Base-by-base conservation (phyloP, 805 yeast species). In the Debaryomyces castellii region DNA sequence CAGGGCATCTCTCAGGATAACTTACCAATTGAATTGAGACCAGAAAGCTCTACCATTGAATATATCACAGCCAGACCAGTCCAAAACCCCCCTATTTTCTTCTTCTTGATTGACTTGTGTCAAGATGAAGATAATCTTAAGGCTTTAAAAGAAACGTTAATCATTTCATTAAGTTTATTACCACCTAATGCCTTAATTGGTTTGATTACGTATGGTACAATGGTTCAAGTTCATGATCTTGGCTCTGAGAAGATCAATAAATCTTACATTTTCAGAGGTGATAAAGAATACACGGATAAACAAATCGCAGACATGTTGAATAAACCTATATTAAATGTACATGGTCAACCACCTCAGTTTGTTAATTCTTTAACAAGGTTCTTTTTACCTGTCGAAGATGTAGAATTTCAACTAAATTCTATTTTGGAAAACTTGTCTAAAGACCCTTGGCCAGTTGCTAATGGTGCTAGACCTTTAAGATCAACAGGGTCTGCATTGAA, bases 171-270 rank as follows among this genome's bases (percentile, higher is more conserved):
- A 54, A 77, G 87, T 41, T 69, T 88, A 56, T 78, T 92, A 58
- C 98, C 98, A 12, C 94, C 95, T 35, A 89, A 91, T 57, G 88
- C 96, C 2, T 74, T 90, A 43, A 82, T 91, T 45, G 97, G 97
- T 37, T 77, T 91, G 56, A 80, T 91, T 59, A 89, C 97, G 11
- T 88, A 73, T 59, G 97, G 96, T 44, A 88, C 95, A 23, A 90
- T 87, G 72, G 91, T 90, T 40, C 91, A 88, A 60, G 86, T 92
- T 41, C 95, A 91, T 67, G 96, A 90, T 65, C 72, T 90, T 48
- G 68, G 67, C 28, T 81, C 85, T 12, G 78, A 81, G 40, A 77
- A 80, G 18, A 80, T 89, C 62, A 80, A 80, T 56, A 87, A 86
- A 66, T 82, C 87, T 48, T 87, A 80, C 60, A 87, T 89, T 20